These are phyloP conservation scores for Colletotrichum orchidophilum DNA, from an alignment of 2,329 filamentous ascomycete species.

Conservation along the genomic window DNA sequence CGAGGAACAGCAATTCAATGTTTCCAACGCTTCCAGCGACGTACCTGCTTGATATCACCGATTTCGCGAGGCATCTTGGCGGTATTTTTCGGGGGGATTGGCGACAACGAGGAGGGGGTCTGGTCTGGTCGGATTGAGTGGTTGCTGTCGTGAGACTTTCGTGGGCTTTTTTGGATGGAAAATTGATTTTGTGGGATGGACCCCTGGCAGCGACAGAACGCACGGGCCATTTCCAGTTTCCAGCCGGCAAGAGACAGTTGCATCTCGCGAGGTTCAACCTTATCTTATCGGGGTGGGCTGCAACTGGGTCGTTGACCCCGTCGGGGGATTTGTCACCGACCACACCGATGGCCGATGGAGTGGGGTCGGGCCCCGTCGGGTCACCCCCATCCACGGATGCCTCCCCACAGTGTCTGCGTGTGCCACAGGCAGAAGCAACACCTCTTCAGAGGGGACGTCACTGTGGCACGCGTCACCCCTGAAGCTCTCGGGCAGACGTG, in stretches of 20 bases:
- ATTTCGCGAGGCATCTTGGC: constrained; percentile 98
- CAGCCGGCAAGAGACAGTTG: neutral
- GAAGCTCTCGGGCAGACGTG: neutral
- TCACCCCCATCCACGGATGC: neutral
- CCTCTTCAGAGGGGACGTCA: constrained; percentile 6
- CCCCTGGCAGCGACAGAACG: constrained; percentile 20
- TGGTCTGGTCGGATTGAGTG: constrained; percentile 22
- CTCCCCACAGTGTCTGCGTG: neutral
- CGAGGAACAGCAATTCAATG: constrained; percentile 5
- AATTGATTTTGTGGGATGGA: constrained; percentile 36
- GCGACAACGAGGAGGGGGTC: constrained; percentile 31
- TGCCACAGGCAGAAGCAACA: constrained; percentile 21
- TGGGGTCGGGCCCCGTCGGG: neutral
- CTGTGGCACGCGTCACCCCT: constrained; percentile 29
- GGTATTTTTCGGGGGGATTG: constrained; percentile 44
- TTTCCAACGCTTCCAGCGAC: constrained; percentile 33
- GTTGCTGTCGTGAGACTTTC: constrained; percentile 26
- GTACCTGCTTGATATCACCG: constrained; percentile 92
- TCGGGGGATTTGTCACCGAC: constrained; percentile 11
- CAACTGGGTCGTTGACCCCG: neutral
- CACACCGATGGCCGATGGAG: neutral
- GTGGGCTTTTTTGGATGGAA: constrained; percentile 34
- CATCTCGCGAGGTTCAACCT: neutral
- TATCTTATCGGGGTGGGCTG: constrained; percentile 9
- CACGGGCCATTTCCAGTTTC: constrained; percentile 21